These are phyloP conservation scores for Sarocladium kiliense DNA, from an alignment of 2,329 filamentous ascomycete species.

Conservation along the genomic window DNA sequence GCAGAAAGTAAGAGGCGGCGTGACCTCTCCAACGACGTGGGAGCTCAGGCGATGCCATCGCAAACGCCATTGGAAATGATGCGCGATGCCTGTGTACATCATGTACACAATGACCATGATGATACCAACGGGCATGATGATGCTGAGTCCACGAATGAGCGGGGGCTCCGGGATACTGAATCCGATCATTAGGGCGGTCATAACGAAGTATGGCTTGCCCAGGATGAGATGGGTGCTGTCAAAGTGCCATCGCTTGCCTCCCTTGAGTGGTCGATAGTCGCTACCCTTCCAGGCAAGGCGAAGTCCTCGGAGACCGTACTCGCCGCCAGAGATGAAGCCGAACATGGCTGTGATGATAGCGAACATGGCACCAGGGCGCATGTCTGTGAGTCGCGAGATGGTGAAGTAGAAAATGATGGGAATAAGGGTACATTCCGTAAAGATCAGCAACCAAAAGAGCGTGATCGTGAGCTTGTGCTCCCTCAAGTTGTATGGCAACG, in stretches of 20 bases:
- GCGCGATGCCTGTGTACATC: conserved; percentile 20
- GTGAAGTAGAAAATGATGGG: conserved; percentile 41
- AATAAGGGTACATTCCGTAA: conserved; percentile 22
- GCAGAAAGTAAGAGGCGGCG: conserved; percentile 52
- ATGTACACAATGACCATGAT: conserved; percentile 30
- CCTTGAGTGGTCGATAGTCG: conserved; percentile 30
- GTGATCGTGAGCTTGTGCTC: conserved; percentile 19
- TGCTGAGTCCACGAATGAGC: conserved; percentile 33
- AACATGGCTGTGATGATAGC: conserved; percentile 43
- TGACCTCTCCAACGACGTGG: conserved; percentile 44
- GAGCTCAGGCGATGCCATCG: conserved; percentile 43
- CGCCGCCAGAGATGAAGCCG: conserved; percentile 38
- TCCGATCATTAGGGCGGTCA: conserved; percentile 36
- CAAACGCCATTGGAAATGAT: conserved; percentile 11
- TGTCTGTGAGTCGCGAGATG: conserved; percentile 25
- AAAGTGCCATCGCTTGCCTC: conserved; percentile 31
- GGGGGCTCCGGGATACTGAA: conserved; percentile 34
- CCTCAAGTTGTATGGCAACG: conserved; percentile 18
- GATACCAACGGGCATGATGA: conserved; percentile 35
- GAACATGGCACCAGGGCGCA: conserved; percentile 25
- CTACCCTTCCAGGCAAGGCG: conserved; percentile 31
- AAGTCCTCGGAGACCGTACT: conserved; percentile 35
- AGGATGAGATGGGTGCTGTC: conserved; percentile 36
- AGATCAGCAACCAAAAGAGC: conserved; percentile 18
- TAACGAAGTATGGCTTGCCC: conserved; percentile 31